Evolutionary conservation across 2,329 filamentous ascomycete species (phyloP), one percentile per base, ranked within the genome.

Genomic region (Claviceps fusiformis): DNA sequence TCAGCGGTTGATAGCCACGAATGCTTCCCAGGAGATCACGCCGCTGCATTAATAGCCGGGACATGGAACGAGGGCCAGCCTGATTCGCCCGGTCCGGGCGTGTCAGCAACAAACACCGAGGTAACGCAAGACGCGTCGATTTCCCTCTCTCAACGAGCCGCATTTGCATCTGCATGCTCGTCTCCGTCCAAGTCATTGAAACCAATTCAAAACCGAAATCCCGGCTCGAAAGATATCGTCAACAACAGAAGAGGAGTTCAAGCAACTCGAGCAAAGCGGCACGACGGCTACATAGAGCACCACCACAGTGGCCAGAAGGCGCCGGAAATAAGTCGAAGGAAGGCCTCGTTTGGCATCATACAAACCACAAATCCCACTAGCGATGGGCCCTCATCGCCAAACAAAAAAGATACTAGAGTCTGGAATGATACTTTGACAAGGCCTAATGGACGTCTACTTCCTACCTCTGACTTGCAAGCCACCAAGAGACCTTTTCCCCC

Each of bases 31-130:
- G 59, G 71, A 53, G 78, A 82, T 48, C 79, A 83, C 59, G 68
- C 73, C 24, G 77, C 71, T 52, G 79, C 81, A 27, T 73, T 83
- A 44, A 60, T 80, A 56, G 76, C 72, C 17, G 78, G 76, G 5
- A 81, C 77, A 7, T 83, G 79, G 79, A 83, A 83, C 55, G 78
- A 84, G 62, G 81, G 79, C 3, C 81, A 84, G 58, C 77, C 79
- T 0, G 77, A 82, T 58, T 83, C 80, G 6, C 80, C 80, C 2
- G 67, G 62, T 45, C n/a, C 55, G 11, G 62, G 64, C 37, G 68
- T 67, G 17, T 65, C 65, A 5, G 57, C 51, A 6, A 54, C 61
- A 10, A 65, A 66, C 5, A 17, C 55, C 5, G 46, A 55, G 9
- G 50, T 29, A 33, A 27, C 54, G 19, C 56, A 61, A 29, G 62